Evolutionary conservation across 768 basidiomycete species (phyloP).

Genomic region (Albatrellus ellisii): DNA sequence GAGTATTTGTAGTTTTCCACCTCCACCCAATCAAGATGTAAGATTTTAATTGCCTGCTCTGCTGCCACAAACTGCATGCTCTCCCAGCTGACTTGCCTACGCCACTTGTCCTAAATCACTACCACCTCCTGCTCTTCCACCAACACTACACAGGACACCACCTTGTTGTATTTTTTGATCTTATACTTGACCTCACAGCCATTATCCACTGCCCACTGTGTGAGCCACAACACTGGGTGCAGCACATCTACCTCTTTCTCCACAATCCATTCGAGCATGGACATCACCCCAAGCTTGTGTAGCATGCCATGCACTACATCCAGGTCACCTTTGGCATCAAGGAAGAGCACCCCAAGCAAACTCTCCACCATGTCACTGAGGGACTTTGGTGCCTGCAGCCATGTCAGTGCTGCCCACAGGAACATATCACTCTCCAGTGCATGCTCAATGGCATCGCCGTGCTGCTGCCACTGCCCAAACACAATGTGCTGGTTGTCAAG

Average conservation of each 20-base stretch:
- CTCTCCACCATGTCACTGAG: slow-evolving; percentile 74
- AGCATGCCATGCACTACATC: slow-evolving; percentile 36
- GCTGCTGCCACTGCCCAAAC: slow-evolving; percentile 29
- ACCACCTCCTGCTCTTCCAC: slow-evolving; percentile 33
- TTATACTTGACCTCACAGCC: slow-evolving; percentile 27
- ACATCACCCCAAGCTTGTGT: slow-evolving; percentile 38
- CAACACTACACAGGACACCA: slow-evolving; percentile 32
- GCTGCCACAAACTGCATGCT: slow-evolving; percentile 56
- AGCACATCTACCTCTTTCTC: slow-evolving; percentile 52
- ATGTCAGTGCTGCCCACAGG: slow-evolving; percentile 64
- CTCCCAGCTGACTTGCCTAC: slow-evolving; percentile 44
- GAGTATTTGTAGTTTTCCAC: no score
- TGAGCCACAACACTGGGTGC: slow-evolving; percentile 58
- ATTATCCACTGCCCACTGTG: slow-evolving; percentile 42
- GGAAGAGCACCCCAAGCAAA: slow-evolving; percentile 57
- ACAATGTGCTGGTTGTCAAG: slow-evolving; percentile 52
- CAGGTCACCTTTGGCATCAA: slow-evolving; percentile 50
- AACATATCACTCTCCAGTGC: slow-evolving; percentile 35
- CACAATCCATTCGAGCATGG: slow-evolving; percentile 52
- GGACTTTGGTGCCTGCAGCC: slow-evolving; percentile 69
- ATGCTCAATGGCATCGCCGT: slow-evolving; percentile 36
- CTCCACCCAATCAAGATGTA: no score
- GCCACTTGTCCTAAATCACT: slow-evolving; percentile 31
- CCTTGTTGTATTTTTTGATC: slow-evolving; percentile 32
- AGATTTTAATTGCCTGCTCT: slow-evolving; percentile 39